Base-by-base conservation (phyloP, 2,329 filamentous ascomycete genomes). In the Spiromastix sp. region DNA sequence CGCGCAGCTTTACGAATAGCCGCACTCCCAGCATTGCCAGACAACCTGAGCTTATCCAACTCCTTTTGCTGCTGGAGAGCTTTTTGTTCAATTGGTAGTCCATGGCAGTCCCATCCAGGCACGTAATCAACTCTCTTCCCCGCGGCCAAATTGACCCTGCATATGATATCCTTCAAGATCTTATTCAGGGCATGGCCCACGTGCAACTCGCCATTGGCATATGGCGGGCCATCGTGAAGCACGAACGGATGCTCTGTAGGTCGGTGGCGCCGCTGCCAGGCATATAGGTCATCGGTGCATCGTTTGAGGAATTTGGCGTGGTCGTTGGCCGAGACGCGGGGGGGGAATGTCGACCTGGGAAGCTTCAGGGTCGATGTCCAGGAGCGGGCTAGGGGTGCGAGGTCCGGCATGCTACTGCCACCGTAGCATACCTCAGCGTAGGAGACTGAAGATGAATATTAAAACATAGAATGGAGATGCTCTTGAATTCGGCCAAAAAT, bases 31-130 rank as follows among this genome's bases (percentile, higher is more conserved):
- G 60, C 43, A 6, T 47, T 49, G 18, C 43, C 42, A 4, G 37
- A 30, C 3, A 36, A 34, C 5, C 42, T 53, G 25, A 49, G 50
- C 45, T 48, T 63, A 51, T 54, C 54, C 22, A 50, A 51, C 46
- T 50, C 64, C 54, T 55, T 67, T 51, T 61, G 51, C n/a, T 60
- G 53, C 48, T 82, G 81, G 11, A 98, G 71, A 16, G 87, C 91
- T 62, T 96, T 98, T 49, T 96, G 72, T 68, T 98, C 91, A 52
- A 98, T 98, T 1, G 91, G 91, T 32, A 98, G 71, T 0, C 91
- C 91, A 66, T 98, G 91, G 47, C 91, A 98, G 56, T 98, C 93
- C 91, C 91, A 98, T 30, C 91, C 89, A 2, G 91, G 91, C 11
- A 86, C 70, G 52, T 93, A 98, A 25, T 77, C 70, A 21, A 96